A percentile compares a stretch with the other conserved stretches of the same genome.
These are phyloP conservation scores for Magnaporthiopsis rhizophila DNA, from an alignment of 2,329 filamentous ascomycete species.

Conservation along the genomic window DNA sequence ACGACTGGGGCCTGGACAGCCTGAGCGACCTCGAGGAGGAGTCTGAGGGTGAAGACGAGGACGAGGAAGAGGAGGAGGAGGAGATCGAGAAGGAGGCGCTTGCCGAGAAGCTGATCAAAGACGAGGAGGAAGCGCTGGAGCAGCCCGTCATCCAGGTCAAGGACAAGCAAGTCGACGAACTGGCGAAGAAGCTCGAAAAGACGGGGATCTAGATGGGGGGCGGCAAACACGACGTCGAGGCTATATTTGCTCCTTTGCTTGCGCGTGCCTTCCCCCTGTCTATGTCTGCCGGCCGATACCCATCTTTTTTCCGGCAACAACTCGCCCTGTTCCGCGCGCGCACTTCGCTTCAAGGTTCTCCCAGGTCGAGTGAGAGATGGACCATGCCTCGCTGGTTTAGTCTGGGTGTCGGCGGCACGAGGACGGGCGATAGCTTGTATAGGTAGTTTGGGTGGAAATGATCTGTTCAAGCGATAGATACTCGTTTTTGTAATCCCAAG, in stretches of 20 bases:
- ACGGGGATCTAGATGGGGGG: constrained; percentile 39
- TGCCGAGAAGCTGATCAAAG: constrained; percentile 60
- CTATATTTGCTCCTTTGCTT: not conserved
- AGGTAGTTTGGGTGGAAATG: no score
- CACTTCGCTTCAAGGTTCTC: not conserved
- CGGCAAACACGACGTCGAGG: not conserved
- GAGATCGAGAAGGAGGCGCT: constrained; percentile 57
- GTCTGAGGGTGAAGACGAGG: constrained; percentile 60
- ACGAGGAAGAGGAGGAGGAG: constrained; percentile 60
- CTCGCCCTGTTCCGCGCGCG: not conserved
- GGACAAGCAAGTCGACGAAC: constrained; percentile 70
- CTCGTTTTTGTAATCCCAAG: no score
- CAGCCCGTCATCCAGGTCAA: constrained; percentile 64
- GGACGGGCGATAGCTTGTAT: no score
- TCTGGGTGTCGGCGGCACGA: no score
- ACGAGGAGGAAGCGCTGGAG: constrained; percentile 64
- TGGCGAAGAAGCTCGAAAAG: constrained; percentile 70
- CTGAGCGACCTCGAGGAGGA: constrained; percentile 80
- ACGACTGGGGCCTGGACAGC: constrained; percentile 78
- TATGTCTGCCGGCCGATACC: not conserved
- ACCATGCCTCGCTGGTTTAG: no score
- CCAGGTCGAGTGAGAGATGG: no score
- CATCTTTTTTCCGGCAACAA: not conserved
- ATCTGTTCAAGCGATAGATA: no score
- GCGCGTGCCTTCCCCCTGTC: not conserved